Base-by-base conservation (phyloP, 768 basidiomycete species). In the Kockovaella imperatae region DNA sequence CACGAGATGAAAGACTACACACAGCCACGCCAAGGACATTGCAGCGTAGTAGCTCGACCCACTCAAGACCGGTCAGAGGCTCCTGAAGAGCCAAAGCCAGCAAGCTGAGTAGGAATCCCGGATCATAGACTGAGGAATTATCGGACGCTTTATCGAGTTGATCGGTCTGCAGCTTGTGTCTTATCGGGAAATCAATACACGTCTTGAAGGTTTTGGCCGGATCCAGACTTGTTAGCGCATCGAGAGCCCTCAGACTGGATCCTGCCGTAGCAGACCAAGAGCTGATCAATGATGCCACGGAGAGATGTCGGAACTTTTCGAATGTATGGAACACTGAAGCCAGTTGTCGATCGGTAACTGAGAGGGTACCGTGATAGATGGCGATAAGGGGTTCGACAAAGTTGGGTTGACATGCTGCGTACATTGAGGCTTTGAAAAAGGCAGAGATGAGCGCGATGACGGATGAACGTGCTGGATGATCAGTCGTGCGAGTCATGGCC, bases 31-130 rank as follows among this genome's bases (percentile, higher is more conserved):
- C 78, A 11, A 84, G 77, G 10, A 83, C 74, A 55, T 93, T 90
- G 5, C 83, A 84, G 54, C 88, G 75, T 64, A 91, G 82, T 15
- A 95, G 67, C 60, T 86, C 83, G 13, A 91, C 83, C 89, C 89
- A 93, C n/a, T 76, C 79, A 50, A 83, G 71, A 0, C 80, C 77
- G 0, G 80, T 79, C 1, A 76, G 67, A 0, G 52, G 53, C 28
- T 83, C 80, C 1, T 73, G 71, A n/a, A 90, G 72, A 67, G 81
- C 78, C 42, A 82, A 77, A 3, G 78, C 76, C 30, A 83, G 78
- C n/a, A 89, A 72, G 2, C 81, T 72, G 28, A 84, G 69, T 13
- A 87, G 61, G 68, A 91, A 87, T 0, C 82, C 64, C 6, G 90
- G 88, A 62, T 96, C 90, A 59, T 90, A 95, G 28, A 83, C 64